phyloP scores from a whole-genome alignment of 805 yeast genomes.

The Saccharomycopsis babjevae region DNA sequence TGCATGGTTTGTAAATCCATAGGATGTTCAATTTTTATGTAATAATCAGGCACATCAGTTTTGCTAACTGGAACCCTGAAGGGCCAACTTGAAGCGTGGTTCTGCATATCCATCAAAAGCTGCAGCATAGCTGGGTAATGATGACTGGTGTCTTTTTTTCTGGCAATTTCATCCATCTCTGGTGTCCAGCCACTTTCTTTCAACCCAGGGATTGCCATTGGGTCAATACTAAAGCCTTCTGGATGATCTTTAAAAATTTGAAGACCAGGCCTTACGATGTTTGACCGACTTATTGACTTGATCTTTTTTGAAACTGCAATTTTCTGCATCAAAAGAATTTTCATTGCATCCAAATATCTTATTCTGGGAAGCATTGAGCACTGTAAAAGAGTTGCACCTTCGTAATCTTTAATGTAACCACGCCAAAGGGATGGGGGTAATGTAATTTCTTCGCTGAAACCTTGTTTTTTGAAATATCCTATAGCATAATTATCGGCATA shows the following conservation, averaged over 20 bases:
- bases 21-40: constrained; percentile 93
- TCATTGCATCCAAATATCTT: constrained; percentile 81
- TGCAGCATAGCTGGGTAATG: constrained; percentile 92
- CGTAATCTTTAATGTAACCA: constrained; percentile 98
- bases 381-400: constrained; percentile 98
- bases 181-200: constrained; percentile 96
- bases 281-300: constrained; percentile 65
- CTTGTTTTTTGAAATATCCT: constrained; percentile 97
- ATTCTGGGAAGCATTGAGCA: constrained; percentile 86
- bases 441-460: constrained; percentile 90
- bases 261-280: constrained; percentile 74
- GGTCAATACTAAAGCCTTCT: constrained; percentile 40
- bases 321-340: constrained; percentile 75
- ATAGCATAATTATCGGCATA: constrained; percentile 99
- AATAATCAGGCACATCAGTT: constrained; percentile 93
- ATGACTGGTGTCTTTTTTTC: constrained; percentile 88
- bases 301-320: constrained; percentile 87
- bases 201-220: constrained; percentile 80
- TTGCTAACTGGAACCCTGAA: constrained; percentile 85
- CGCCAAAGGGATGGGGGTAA: constrained; percentile 84
- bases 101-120: constrained; percentile 75
- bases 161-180: constrained; percentile 95
- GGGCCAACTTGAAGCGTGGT: constrained; percentile 98
- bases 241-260: constrained; percentile 46
- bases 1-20: constrained; percentile 98